A percentile compares a stretch with the other conserved stretches of the same genome.
Conservation (phyloP, 75 land plant genomes). For the Picea glauca region DNA sequence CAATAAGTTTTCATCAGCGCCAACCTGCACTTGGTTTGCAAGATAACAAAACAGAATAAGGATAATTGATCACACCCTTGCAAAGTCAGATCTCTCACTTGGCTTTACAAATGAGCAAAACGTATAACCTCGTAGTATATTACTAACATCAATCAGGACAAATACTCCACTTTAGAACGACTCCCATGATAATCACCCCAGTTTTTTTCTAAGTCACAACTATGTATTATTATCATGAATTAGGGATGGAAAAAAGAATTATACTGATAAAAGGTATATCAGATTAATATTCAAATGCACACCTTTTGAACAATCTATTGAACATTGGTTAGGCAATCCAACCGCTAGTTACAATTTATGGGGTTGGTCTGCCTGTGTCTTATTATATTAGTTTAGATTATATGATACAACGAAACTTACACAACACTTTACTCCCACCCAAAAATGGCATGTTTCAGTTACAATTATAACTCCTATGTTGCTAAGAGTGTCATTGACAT, state of each 20-base stretch:
- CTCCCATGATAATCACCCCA: background rate
- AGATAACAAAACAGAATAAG: slow-evolving; percentile 4
- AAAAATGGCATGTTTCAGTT: background rate
- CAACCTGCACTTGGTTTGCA: slow-evolving; percentile 48
- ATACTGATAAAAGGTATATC: background rate
- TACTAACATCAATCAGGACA: background rate
- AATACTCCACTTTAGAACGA: background rate
- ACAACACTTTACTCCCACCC: background rate
- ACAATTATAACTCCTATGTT: background rate
- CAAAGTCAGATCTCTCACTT: background rate
- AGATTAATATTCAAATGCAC: background rate
- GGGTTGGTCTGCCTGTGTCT: background rate
- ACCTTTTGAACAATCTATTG: background rate
- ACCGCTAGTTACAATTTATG: background rate
- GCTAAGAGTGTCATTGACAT: background rate
- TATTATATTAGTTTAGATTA: background rate
- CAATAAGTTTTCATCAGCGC: slow-evolving; percentile 88
- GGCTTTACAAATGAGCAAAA: background rate
- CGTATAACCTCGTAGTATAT: background rate
- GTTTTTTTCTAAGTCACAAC: background rate
- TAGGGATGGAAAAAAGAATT: background rate
- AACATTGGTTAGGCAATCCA: background rate
- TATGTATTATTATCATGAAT: background rate
- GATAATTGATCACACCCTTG: background rate
- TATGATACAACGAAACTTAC: background rate